phyloP scores from a whole-genome alignment of 2,329 filamentous ascomycete genomes.

The Sporothrix curviconia region DNA sequence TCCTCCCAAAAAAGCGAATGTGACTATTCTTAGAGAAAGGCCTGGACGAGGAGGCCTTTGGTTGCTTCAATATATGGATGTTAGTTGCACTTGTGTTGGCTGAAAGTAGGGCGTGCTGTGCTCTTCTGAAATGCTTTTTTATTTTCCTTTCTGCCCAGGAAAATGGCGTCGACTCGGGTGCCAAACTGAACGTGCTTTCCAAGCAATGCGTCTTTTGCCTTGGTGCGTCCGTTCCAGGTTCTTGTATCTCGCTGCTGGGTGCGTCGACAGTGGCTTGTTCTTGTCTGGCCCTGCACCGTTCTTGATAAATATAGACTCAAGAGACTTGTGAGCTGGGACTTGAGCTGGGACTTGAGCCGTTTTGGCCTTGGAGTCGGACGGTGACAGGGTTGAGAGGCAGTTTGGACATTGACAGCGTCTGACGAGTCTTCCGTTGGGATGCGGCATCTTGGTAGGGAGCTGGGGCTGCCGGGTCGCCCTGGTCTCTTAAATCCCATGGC shows the following conservation, averaged over 20 bases:
- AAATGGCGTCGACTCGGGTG: slow-evolving; percentile 18
- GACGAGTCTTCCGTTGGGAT: neutral
- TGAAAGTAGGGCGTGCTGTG: neutral
- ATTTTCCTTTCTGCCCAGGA: slow-evolving; percentile 16
- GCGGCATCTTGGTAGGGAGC: slow-evolving; percentile 13
- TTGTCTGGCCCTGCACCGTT: slow-evolving; percentile 13
- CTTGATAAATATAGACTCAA: slow-evolving; percentile 17
- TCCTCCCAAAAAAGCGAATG: neutral
- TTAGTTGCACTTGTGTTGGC: slow-evolving; percentile 8
- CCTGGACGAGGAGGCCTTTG: neutral
- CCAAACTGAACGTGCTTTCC: slow-evolving; percentile 21
- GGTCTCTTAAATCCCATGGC: neutral
- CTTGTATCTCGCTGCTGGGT: slow-evolving; percentile 19
- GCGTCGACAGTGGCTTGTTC: neutral
- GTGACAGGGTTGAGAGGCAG: too few relatives aligned
- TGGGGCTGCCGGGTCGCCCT: neutral
- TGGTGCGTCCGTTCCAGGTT: slow-evolving; percentile 21
- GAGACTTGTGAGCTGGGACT: neutral
- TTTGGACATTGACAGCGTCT: too few relatives aligned
- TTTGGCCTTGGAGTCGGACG: too few relatives aligned
- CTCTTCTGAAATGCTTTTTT: neutral
- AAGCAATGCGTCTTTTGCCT: slow-evolving; percentile 15
- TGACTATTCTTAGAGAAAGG: neutral
- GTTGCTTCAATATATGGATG: neutral
- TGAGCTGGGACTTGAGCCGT: neutral